Conservation (phyloP, 768 basidiomycete species). For the Termitomyces sp. region DNA sequence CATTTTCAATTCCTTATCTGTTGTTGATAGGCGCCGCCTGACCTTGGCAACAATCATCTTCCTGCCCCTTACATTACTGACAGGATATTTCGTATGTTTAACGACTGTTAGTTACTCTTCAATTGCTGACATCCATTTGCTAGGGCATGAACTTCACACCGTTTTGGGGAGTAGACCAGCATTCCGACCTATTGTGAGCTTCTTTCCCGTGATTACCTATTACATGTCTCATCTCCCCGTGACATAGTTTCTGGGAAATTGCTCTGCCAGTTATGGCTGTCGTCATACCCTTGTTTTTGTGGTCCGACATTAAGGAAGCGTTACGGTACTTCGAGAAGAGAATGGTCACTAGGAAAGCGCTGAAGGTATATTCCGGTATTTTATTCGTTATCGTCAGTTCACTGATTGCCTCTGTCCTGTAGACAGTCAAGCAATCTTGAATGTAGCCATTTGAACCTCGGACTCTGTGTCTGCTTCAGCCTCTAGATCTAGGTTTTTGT, state of each 20-base stretch:
- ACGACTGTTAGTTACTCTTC: background rate
- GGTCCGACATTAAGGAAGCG: constrained; percentile 43
- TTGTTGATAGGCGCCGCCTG: constrained; percentile 48
- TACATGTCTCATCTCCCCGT: constrained; percentile 1
- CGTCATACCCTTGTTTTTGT: constrained; percentile 53
- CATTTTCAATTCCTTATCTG: background rate
- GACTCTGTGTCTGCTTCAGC: background rate
- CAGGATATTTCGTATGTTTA: constrained; percentile 65
- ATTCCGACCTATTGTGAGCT: constrained; percentile 45
- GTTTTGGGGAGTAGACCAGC: constrained; percentile 43
- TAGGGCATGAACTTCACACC: constrained; percentile 67
- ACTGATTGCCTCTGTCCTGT: background rate
- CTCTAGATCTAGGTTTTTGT: background rate
- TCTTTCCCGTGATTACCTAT: constrained; percentile 6
- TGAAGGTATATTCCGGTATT: constrained; percentile 26
- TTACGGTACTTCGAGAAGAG: constrained; percentile 45
- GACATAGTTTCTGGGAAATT: constrained; percentile 62
- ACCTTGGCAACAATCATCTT: constrained; percentile 68
- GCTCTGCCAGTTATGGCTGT: constrained; percentile 57
- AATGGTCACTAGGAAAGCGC: constrained; percentile 25
- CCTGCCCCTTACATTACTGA: constrained; percentile 63
- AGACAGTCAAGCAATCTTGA: constrained; percentile 14
- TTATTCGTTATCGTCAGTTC: background rate
- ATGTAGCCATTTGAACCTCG: background rate
- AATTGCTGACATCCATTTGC: background rate